These are phyloP conservation scores for Lachnellula arida DNA, from an alignment of 2,329 filamentous ascomycete genomes.

Conservation along the genomic window DNA sequence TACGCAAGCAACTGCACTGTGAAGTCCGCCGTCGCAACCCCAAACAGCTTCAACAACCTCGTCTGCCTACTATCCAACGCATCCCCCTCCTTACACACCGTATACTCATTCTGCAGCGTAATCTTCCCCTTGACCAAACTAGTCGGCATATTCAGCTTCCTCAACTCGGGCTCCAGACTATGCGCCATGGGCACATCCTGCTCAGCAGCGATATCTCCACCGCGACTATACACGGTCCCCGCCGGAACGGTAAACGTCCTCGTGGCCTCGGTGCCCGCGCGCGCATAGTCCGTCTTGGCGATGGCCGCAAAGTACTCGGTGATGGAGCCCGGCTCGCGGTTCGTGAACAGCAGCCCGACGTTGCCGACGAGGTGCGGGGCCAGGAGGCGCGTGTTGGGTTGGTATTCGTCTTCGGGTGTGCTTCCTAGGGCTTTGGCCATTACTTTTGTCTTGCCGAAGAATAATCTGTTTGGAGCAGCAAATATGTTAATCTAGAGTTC, in stretches of 20 bases:
- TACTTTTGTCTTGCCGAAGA: slow-evolving; percentile 99
- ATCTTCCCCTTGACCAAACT: slow-evolving; percentile 85
- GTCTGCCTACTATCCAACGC: slow-evolving; percentile 88
- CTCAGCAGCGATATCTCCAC: slow-evolving; percentile 71
- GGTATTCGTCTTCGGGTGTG: slow-evolving; percentile 71
- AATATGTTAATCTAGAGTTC: slow-evolving; percentile 3
- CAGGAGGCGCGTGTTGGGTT: slow-evolving; percentile 70
- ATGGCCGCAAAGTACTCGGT: slow-evolving; percentile 68
- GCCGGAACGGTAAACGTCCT: slow-evolving; percentile 76
- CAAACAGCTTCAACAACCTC: slow-evolving; percentile 88
- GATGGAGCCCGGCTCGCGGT: slow-evolving; percentile 64
- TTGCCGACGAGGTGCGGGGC: slow-evolving; percentile 68
- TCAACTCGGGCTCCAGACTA: slow-evolving; percentile 83
- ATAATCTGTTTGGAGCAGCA: slow-evolving; percentile 56
- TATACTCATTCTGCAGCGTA: slow-evolving; percentile 51
- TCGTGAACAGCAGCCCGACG: slow-evolving; percentile 87
- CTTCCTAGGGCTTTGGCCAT: slow-evolving; percentile 92
- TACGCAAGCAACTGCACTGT: slow-evolving; percentile 72
- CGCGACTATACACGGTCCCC: slow-evolving; percentile 76
- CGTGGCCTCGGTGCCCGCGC: slow-evolving; percentile 72
- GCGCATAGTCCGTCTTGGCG: slow-evolving; percentile 79
- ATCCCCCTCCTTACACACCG: slow-evolving; percentile 78
- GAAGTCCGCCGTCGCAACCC: slow-evolving; percentile 87
- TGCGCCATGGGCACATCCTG: slow-evolving; percentile 85
- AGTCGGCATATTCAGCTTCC: slow-evolving; percentile 85